Percentiles rank a stretch among this genome's conserved stretches.
Evolutionary conservation across 2,329 filamentous ascomycete species (phyloP).

Genomic region (Berkeleyomyces rouxiae): DNA sequence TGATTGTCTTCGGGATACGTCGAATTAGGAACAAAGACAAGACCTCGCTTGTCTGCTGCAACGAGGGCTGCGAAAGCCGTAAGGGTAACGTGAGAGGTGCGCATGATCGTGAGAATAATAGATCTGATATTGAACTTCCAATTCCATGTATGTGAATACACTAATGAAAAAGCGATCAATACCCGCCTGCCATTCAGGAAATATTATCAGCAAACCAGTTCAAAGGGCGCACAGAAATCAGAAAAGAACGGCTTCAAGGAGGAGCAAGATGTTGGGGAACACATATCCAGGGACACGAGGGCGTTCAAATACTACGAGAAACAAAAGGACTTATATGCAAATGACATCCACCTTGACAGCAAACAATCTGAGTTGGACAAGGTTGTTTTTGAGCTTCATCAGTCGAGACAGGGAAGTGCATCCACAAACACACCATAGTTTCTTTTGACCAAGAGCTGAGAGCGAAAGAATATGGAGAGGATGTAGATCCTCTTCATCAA

Average conservation of each 20-base stretch:
- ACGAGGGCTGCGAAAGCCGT: conserved; percentile 11
- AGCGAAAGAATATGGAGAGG: background rate
- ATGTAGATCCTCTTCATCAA: background rate
- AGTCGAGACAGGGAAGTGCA: background rate
- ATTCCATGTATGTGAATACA: background rate
- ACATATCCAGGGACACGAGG: background rate
- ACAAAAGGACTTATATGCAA: background rate
- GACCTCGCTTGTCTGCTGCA: conserved; percentile 47
- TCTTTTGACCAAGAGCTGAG: background rate
- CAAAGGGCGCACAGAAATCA: background rate
- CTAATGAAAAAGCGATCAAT: background rate
- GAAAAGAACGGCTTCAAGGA: background rate
- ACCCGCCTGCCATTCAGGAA: too few relatives aligned
- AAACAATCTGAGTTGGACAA: background rate
- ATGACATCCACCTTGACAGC: background rate
- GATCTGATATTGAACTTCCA: background rate
- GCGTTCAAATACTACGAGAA: background rate
- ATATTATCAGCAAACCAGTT: too few relatives aligned
- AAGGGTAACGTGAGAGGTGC: background rate
- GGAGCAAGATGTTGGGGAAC: background rate
- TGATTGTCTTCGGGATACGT: conserved; percentile 43
- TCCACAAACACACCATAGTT: too few relatives aligned
- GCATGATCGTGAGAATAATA: background rate
- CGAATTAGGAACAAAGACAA: conserved; percentile 47
- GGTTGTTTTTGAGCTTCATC: background rate